A percentile compares a stretch with the other conserved stretches of the same genome.
Evolutionary conservation across 2,329 filamentous ascomycete species (phyloP).

Genomic region (Hymenoscyphus infarciens): DNA sequence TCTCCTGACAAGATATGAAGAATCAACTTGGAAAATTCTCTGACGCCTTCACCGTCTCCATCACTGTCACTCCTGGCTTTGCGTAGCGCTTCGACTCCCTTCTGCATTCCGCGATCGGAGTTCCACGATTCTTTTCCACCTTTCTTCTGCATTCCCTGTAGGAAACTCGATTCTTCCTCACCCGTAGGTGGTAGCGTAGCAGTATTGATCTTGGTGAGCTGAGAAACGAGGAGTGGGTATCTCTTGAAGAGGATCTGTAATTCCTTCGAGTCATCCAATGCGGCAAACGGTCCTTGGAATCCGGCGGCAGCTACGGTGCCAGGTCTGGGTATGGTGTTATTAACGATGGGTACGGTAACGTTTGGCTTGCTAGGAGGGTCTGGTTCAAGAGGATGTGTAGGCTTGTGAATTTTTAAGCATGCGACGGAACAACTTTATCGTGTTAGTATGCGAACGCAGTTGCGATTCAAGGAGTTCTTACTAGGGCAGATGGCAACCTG

Average conservation of each 20-base stretch:
- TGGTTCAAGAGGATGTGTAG: conserved; percentile 27
- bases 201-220: conserved; percentile 47
- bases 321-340: conserved; percentile 13
- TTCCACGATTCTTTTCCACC: conserved; percentile 44
- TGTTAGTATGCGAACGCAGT: conserved; percentile 12
- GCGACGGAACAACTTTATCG: conserved; percentile 52
- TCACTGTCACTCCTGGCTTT: conserved; percentile 50
- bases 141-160: conserved; percentile 7
- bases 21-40: conserved; percentile 58
- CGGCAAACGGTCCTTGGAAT: conserved; percentile 45
- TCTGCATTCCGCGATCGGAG: conserved; percentile 53
- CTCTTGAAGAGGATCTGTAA: conserved; percentile 49
- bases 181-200: conserved; percentile 45
- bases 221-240: conserved; percentile 48
- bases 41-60: conserved; percentile 54
- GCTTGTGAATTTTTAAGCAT: conserved; percentile 52
- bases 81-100: conserved; percentile 52
- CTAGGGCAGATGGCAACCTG: conserved; percentile 52
- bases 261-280: conserved; percentile 48
- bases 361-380: conserved; percentile 16
- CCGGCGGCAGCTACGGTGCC: conserved; percentile 28
- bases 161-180: conserved; percentile 13
- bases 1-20: conserved; percentile 43
- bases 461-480: conserved; percentile 38
- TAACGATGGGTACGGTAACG: conserved; percentile 15